A percentile compares a stretch with the other conserved stretches of the same genome.
These are phyloP conservation scores for Fusarium luffae DNA, from an alignment of 2,329 filamentous ascomycete species.

Conservation along the genomic window DNA sequence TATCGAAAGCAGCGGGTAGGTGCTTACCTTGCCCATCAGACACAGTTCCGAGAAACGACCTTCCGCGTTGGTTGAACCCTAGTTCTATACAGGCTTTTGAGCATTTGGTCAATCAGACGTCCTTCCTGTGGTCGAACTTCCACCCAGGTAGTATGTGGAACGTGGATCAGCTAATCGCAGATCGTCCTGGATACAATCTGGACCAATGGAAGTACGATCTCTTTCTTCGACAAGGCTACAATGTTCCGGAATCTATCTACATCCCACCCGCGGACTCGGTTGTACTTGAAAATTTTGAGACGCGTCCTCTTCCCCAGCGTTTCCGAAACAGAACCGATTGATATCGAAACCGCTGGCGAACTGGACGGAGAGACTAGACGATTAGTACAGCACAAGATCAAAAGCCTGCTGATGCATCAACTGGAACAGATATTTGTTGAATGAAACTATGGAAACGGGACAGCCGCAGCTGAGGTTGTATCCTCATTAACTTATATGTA, in stretches of 20 bases:
- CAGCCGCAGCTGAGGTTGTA: neutral
- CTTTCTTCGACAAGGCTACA: too few species aligned
- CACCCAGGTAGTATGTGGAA: neutral
- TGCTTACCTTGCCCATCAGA: neutral
- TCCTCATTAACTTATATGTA: neutral
- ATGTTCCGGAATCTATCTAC: neutral
- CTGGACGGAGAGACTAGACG: neutral
- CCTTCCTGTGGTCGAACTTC: neutral
- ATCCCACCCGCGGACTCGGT: too few species aligned
- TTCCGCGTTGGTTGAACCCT: neutral
- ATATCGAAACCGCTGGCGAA: neutral
- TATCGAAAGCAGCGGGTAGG: accelerated
- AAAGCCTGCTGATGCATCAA: neutral
- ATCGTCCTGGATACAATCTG: neutral
- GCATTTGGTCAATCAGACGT: neutral
- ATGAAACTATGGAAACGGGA: neutral
- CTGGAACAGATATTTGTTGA: neutral
- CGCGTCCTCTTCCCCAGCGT: too few species aligned
- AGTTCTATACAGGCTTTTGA: neutral
- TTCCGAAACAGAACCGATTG: neutral
- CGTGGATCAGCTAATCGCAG: neutral
- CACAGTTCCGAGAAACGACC: accelerated
- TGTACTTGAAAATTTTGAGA: too few species aligned
- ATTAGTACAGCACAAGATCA: neutral
- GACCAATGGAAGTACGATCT: neutral